Base-by-base conservation (phyloP, 2,329 filamentous ascomycete species). In the Alternaria gansuensis region DNA sequence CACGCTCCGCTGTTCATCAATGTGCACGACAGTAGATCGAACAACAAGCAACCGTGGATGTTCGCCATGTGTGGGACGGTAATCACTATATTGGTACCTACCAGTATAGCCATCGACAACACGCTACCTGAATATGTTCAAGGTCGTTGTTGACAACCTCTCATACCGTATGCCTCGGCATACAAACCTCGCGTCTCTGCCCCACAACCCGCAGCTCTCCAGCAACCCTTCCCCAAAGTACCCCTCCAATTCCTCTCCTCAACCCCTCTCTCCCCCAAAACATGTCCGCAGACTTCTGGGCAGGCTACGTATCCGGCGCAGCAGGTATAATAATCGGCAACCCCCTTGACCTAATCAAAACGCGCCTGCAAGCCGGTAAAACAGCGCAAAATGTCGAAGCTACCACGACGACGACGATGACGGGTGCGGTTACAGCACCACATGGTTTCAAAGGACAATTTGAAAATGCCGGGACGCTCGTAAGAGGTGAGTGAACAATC, bases 221-320 rank as follows among this genome's bases (percentile, higher is more conserved):
- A 49, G 28, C 43, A 28, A 40, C 41, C 48, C 11, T 41, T 9
- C 44, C 36, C 54, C 56, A 60, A 60, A 53, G 54, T 60, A 44
- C 61, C 59, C 62, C 59, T 62, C 67, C 45, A 62, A 52, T 40
- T 51, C 29, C 21, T n/a, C 24, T 24, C 50, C 40, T 45, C 52
- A 14, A 36, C 43, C 7, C 7, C 29, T 40, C 40, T 24, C 26
- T 14, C 5, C 36, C 48, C 31, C 44, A 36, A 21, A 44, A 48
- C 57, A 94, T 95, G 91, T 91, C 91, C 50, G 87, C 92, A 67
- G 93, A 97, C 75, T 97, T 97, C 78, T 96, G 91, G 91, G 91
- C 93, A 57, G 93, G 93, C 71, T 97, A 97, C 78, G 80, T 95
- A 61, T 94, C 90, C 73, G 94, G 94, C 52, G 92, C 90, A 57